A percentile compares a stretch with the other conserved stretches of the same genome.
Conservation (phyloP, 345 rosid species). For the Salix brachista region DNA sequence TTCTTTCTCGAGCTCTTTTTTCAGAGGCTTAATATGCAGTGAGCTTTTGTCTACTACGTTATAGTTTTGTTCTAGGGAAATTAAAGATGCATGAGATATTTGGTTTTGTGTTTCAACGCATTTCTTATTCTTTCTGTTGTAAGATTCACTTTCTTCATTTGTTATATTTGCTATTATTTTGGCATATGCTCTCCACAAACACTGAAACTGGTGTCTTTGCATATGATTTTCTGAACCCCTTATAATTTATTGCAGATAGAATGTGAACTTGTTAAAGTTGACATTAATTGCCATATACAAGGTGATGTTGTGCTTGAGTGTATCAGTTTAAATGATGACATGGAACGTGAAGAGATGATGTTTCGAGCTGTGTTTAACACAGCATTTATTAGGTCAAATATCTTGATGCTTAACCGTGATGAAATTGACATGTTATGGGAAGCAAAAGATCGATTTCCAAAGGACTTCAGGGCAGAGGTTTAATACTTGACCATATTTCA, state of each 20-base stretch:
- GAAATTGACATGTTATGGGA: slow-evolving; percentile 88
- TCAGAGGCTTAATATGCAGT: background rate
- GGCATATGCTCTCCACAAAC: background rate
- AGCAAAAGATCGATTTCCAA: slow-evolving; percentile 72
- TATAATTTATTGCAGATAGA: slow-evolving; percentile 55
- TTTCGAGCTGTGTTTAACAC: slow-evolving; percentile 88
- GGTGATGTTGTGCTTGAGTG: slow-evolving; percentile 93
- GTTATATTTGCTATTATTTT: background rate
- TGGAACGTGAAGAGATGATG: slow-evolving; percentile 74
- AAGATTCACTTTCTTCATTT: background rate
- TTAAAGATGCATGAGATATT: background rate
- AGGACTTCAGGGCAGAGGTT: slow-evolving; percentile 94
- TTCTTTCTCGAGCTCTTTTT: background rate
- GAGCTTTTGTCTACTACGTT: background rate
- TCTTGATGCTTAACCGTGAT: slow-evolving; percentile 86
- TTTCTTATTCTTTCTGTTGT: background rate
- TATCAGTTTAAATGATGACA: slow-evolving; percentile 66
- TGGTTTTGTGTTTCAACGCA: background rate
- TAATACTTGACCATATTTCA: slow-evolving; percentile 15
- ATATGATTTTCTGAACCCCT: slow-evolving; percentile 10
- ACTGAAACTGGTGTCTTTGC: background rate
- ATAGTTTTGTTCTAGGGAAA: background rate
- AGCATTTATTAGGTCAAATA: slow-evolving; percentile 89
- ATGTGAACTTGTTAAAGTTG: slow-evolving; percentile 79
- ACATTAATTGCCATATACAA: slow-evolving; percentile 79